phyloP scores from a whole-genome alignment of 116 monocot genomes.

The Posidonia oceanica region DNA sequence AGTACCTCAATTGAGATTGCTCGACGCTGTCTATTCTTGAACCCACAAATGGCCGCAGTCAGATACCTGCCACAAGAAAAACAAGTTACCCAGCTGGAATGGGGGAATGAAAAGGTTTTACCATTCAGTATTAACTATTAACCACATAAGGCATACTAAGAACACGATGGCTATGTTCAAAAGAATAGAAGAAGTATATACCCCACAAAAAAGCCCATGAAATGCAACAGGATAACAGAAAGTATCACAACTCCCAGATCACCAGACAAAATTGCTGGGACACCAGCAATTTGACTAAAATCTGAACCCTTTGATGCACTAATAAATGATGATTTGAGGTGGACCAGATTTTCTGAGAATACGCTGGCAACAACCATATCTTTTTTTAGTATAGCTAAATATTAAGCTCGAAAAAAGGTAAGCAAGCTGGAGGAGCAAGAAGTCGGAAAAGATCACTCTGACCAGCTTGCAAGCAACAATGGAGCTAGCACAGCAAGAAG shows the following conservation, averaged over 20 bases:
- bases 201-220: slow-evolving; percentile 55
- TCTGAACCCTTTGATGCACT: slow-evolving; percentile 14
- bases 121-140: background rate
- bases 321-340: slow-evolving; percentile 28
- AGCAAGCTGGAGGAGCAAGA: background rate
- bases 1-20: slow-evolving; percentile 70
- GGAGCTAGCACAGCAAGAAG: slow-evolving; percentile 58
- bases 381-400: background rate
- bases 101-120: too few relatives aligned
- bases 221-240: slow-evolving; percentile 50
- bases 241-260: slow-evolving; percentile 32
- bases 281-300: slow-evolving; percentile 3
- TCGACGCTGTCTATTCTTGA: slow-evolving; percentile 40
- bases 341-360: slow-evolving; percentile 65
- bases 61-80: slow-evolving; percentile 28
- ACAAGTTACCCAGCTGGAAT: too few relatives aligned
- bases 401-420: background rate
- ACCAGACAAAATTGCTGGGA: slow-evolving; percentile 15
- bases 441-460: background rate
- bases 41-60: slow-evolving; percentile 39
- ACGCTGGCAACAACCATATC: slow-evolving; percentile 23
- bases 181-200: slow-evolving; percentile 8
- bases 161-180: background rate
- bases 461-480: slow-evolving; percentile 62
- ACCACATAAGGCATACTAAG: background rate